Conservation (phyloP, 192 early-diverging fungal genomes). For the Coemansia sp. region DNA sequence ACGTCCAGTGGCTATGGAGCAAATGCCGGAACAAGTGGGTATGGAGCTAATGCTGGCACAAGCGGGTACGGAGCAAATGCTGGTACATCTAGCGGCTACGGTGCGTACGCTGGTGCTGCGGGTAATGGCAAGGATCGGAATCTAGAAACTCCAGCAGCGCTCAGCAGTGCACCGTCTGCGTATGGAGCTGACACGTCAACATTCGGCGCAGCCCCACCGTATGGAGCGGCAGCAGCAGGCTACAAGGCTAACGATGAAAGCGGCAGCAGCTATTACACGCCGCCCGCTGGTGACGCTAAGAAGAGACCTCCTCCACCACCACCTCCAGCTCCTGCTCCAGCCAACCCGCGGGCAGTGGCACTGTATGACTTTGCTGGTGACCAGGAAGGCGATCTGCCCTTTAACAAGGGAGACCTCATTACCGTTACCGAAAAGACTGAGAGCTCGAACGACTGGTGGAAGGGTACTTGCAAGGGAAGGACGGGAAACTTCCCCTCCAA, state of each 20-base stretch:
- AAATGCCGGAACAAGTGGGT: not conserved
- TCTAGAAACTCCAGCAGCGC: not conserved
- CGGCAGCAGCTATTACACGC: slow-evolving; percentile 26
- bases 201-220: slow-evolving; percentile 23
- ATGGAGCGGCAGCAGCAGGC: slow-evolving; percentile 16
- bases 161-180: slow-evolving; percentile 10
- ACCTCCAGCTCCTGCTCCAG: slow-evolving; percentile 56
- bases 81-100: slow-evolving; percentile 10
- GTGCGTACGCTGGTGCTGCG: not conserved
- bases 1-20: slow-evolving; percentile 7
- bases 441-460: slow-evolving; percentile 90
- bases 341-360: slow-evolving; percentile 64
- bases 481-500: slow-evolving; percentile 81
- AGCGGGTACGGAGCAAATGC: slow-evolving; percentile 18
- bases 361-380: slow-evolving; percentile 86
- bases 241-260: not conserved
- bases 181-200: slow-evolving; percentile 17
- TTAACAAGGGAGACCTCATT: slow-evolving; percentile 87
- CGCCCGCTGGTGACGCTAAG: slow-evolving; percentile 30
- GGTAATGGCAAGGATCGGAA: not conserved
- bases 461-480: slow-evolving; percentile 67
- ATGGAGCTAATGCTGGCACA: not conserved
- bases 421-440: slow-evolving; percentile 73
- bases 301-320: slow-evolving; percentile 39
- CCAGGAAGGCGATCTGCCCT: slow-evolving; percentile 80